phyloP scores from a whole-genome alignment of 148 eudicot species.

The Polygonum maritimum region DNA sequence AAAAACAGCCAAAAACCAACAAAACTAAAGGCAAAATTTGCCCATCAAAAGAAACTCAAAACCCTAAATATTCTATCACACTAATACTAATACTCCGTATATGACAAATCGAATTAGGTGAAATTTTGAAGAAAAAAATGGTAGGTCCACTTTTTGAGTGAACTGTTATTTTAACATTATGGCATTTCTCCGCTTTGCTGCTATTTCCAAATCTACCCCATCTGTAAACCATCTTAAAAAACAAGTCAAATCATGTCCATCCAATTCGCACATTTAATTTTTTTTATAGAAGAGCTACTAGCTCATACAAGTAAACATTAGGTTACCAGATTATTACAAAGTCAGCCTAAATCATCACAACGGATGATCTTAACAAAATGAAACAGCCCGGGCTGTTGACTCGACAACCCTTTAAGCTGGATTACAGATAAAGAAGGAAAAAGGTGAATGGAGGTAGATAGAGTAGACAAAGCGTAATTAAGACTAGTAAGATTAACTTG shows the following conservation, averaged over 20 bases:
- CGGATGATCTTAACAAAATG: too few species aligned
- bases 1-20: neutral
- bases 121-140: neutral
- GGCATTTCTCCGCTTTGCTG: neutral
- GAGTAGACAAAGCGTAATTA: too few species aligned
- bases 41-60: neutral
- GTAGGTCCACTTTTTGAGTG: neutral
- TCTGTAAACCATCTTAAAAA: neutral
- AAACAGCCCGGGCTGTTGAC: too few species aligned
- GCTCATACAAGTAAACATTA: too few species aligned
- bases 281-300: too few species aligned
- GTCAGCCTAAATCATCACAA: too few species aligned
- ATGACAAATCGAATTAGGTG: neutral
- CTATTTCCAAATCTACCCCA: neutral
- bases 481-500: too few species aligned
- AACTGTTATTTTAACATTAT: neutral
- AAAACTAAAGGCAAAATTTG: neutral
- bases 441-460: too few species aligned
- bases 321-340: too few species aligned
- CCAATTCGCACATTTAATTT: neutral
- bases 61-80: neutral
- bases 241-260: neutral
- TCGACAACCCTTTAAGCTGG: too few species aligned
- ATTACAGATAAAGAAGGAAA: too few species aligned
- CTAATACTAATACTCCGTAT: neutral